Evolutionary conservation across 495 filamentous ascomycete genomes (phyloP), one percentile per base, ranked within the genome.

Genomic region (Bombardia bombarda): DNA sequence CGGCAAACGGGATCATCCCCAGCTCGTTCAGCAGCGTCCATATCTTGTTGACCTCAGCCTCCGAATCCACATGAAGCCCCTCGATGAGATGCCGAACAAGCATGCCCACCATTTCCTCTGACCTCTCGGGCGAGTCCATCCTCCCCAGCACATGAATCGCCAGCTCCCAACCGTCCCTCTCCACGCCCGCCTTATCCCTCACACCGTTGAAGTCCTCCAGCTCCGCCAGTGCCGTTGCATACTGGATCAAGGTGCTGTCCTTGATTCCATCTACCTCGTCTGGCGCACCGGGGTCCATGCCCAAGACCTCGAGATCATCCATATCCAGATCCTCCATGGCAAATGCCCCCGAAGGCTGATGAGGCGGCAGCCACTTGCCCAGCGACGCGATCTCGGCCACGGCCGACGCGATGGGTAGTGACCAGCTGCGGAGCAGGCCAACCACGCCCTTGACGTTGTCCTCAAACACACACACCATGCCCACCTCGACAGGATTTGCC

Each of bases 81-180:
- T 74, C 62, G 4, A 95, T 65, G 23, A 95, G 60, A 16, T 79
- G 70, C 28, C 73, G 63, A 21, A 71, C 55, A 21, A 74, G 40
- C 32, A 63, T 59, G 24, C 68, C 60, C 41, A 94, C 80, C 48
- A 75, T 77, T 47, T 82, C 77, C 52, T 82, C 78, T 24, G 80
- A 83, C 42, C 73, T 63, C 34, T 72, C 57, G 1, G 64, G 57
- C 43, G 89, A 79, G 38, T 87, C 79, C 46, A 96, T 63, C 21
- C 90, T 75, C 28, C 78, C 79, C 23, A 93, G 64, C 12, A 92
- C 72, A 33, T 86, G 76, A 41, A 95, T 74, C 1, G 86, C 82
- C 44, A 95, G 61, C 60, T 96, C 84, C 90, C 90, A 96, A 9
- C 89, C 89, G 41, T 86, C 80, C 12, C 75, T 66, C 32, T 52